These are phyloP conservation scores for Zygosaccharomyces pseudobailii DNA, from an alignment of 1,139 yeast species.

Conservation along the genomic window DNA sequence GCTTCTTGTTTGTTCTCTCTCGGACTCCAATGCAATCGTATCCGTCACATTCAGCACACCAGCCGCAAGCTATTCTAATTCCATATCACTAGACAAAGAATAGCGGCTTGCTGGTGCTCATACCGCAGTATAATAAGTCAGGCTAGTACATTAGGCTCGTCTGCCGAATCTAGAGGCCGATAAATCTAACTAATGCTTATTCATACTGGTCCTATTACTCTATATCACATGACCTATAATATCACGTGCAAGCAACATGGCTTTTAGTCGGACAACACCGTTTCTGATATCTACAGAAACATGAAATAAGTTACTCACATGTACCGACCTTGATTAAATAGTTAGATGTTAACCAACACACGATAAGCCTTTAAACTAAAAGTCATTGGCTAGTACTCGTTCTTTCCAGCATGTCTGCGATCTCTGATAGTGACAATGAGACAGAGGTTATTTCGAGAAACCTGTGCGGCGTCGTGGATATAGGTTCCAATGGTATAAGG, in stretches of 20 bases:
- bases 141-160: no score
- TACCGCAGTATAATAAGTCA: background rate
- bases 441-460: conserved; percentile 51
- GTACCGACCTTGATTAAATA: background rate
- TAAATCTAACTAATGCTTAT: background rate
- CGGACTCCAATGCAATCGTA: no score
- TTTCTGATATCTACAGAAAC: background rate
- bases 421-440: conserved; percentile 38
- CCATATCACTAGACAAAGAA: no score
- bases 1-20: no score
- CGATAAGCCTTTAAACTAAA: background rate
- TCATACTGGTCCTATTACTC: no score
- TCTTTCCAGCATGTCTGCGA: conserved; percentile 28
- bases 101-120: no score
- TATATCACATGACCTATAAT: background rate
- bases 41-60: no score
- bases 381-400: background rate
- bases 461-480: conserved; percentile 57
- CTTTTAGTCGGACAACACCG: background rate
- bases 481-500: conserved; percentile 64
- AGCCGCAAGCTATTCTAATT: no score
- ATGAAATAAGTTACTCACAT: background rate
- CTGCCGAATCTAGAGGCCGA: no score
- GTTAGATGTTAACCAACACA: background rate
- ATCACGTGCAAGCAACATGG: background rate